Conservation (phyloP, 129 eudicot genomes). For the Chrysanthemum lavandulifolium region DNA sequence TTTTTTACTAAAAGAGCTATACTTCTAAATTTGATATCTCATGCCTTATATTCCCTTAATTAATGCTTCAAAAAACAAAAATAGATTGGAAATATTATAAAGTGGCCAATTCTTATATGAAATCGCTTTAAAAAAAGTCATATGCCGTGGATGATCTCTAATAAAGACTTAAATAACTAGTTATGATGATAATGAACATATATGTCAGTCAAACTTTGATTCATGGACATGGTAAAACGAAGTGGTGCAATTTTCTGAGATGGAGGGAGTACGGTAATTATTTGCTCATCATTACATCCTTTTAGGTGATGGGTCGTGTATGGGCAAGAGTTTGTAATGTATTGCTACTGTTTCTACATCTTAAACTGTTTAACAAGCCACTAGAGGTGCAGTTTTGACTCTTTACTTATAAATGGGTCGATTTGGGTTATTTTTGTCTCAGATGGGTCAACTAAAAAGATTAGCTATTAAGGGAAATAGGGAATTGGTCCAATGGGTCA, state of each 20-base stretch:
- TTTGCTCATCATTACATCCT: not conserved
- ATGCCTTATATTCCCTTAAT: not conserved
- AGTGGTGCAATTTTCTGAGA: not conserved
- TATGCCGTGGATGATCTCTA: not conserved
- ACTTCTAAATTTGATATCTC: not conserved
- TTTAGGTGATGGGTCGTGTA: not conserved
- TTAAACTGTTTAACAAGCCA: too few species aligned
- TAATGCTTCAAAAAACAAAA: not conserved
- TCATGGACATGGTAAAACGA: not conserved
- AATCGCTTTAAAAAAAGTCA: not conserved
- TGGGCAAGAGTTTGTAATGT: not conserved
- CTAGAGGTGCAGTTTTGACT: not conserved
- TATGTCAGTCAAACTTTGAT: not conserved
- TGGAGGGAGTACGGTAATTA: not conserved
- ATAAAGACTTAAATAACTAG: not conserved
- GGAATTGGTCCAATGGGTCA: not conserved
- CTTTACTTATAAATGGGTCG: not conserved
- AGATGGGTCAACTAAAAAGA: not conserved
- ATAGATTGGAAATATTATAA: not conserved
- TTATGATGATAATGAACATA: not conserved
- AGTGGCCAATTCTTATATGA: not conserved
- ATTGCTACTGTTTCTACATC: not conserved
- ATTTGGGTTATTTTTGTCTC: not conserved
- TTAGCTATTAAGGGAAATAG: not conserved
- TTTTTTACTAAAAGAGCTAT: not conserved